Percentiles rank a stretch among this genome's conserved stretches.
Conservation (phyloP, 2,329 filamentous ascomycete genomes). For the Mollisia scopiformis region DNA sequence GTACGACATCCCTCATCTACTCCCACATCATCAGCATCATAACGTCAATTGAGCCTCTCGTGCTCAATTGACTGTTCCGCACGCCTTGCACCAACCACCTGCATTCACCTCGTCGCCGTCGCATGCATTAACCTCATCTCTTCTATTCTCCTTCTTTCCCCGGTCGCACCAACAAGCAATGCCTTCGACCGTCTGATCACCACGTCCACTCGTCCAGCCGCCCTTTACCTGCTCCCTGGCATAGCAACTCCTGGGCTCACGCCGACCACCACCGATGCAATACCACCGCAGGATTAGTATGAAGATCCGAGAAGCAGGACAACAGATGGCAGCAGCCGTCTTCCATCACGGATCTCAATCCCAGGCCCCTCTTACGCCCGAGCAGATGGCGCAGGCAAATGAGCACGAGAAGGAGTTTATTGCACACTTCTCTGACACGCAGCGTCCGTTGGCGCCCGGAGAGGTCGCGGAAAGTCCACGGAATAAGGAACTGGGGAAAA, state of each 20-base stretch:
- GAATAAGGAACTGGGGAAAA: constrained; percentile 33
- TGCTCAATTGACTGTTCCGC: neutral
- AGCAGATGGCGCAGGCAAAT: constrained; percentile 10
- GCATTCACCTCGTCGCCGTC: neutral
- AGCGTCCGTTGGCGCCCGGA: constrained; percentile 25
- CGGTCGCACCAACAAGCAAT: neutral
- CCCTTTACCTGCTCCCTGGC: neutral
- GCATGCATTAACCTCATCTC: constrained; percentile 1
- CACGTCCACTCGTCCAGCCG: neutral
- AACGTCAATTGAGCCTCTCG: neutral
- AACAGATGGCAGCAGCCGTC: neutral
- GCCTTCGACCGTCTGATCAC: constrained; percentile 4
- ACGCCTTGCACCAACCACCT: neutral
- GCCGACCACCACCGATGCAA: too few species aligned
- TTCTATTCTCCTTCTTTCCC: neutral
- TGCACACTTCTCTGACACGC: constrained; percentile 26
- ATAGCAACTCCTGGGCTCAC: too few species aligned
- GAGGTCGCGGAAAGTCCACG: constrained; percentile 30
- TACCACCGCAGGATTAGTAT: neutral
- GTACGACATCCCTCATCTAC: neutral
- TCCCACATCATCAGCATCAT: too few species aligned
- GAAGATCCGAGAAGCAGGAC: neutral
- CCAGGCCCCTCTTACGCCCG: too few species aligned
- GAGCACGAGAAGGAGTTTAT: constrained; percentile 34
- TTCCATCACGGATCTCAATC: neutral